A percentile compares a stretch with the other conserved stretches of the same genome.
Evolutionary conservation across 352 stramenopile species (phyloP).

Genomic region (Globisporangium spiculum): DNA sequence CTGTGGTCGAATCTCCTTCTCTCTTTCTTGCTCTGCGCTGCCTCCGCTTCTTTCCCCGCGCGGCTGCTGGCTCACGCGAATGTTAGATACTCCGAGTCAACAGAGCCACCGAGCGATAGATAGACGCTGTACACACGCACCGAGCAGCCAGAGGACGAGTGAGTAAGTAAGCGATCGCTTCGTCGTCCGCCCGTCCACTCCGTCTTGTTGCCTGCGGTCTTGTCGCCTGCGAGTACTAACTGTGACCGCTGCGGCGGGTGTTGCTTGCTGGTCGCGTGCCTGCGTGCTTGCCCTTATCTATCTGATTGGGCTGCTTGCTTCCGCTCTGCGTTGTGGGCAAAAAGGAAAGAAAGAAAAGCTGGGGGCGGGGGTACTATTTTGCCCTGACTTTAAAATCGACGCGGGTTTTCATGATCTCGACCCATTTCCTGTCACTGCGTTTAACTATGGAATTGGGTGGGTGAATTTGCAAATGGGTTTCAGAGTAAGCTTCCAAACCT

Average conservation of each 20-base stretch:
- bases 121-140: background rate
- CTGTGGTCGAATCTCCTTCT: background rate
- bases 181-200: background rate
- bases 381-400: background rate
- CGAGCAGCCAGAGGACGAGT: background rate
- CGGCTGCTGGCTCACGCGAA: background rate
- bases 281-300: background rate
- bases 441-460: background rate
- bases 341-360: slow-evolving; percentile 7
- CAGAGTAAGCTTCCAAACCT: background rate
- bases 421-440: background rate
- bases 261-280: background rate
- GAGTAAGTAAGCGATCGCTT: background rate
- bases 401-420: background rate
- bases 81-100: background rate
- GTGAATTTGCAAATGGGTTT: background rate
- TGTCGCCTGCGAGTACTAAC: background rate
- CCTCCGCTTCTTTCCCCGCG: background rate
- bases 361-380: background rate
- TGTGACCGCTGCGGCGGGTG: no score
- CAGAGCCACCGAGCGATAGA: background rate
- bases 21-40: background rate
- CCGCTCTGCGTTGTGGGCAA: background rate
- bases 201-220: background rate
- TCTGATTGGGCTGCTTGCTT: slow-evolving; percentile 2